Percentiles rank a stretch among this genome's conserved stretches.
These are phyloP conservation scores for Spiraea crenata DNA, from an alignment of 331 rosid genomes.

Conservation along the genomic window DNA sequence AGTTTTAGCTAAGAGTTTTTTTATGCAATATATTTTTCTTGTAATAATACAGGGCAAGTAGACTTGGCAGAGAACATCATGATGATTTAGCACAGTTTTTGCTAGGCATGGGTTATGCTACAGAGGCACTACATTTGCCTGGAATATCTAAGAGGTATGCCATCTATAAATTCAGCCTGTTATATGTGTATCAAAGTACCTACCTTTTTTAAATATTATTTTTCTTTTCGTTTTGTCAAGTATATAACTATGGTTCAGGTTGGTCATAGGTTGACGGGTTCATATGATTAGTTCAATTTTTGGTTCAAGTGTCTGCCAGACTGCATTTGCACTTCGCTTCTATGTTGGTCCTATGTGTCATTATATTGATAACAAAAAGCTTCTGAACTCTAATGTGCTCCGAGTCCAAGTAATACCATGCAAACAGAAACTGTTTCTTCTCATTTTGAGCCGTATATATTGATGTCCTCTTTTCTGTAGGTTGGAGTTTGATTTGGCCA, in stretches of 20 bases:
- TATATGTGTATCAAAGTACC: constrained; percentile 5
- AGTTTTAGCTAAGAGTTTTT: neutral
- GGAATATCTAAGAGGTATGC: constrained; percentile 93
- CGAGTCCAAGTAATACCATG: neutral
- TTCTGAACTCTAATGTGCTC: neutral
- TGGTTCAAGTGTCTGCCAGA: neutral
- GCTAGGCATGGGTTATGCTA: constrained; percentile 99
- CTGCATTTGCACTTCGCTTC: neutral
- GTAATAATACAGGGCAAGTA: constrained; percentile 76
- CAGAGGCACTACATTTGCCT: constrained; percentile 93
- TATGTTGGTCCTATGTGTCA: neutral
- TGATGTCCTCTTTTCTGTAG: constrained; percentile 39
- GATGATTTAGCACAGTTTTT: constrained; percentile 96
- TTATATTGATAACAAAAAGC: neutral
- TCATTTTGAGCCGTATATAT: constrained; percentile 10
- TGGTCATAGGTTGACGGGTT: neutral
- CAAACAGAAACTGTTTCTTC: neutral
- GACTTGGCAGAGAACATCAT: constrained; percentile 96
- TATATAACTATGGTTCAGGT: neutral
- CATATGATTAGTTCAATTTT: neutral
- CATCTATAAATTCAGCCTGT: neutral
- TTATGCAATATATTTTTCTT: constrained; percentile 25
- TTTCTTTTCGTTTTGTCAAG: neutral
- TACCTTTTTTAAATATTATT: neutral
- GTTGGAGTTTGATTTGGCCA: constrained; percentile 96